Percentiles rank a stretch among this genome's conserved stretches.
These are phyloP conservation scores for Gossypium raimondii DNA, from an alignment of 345 rosid genomes.

Conservation along the genomic window DNA sequence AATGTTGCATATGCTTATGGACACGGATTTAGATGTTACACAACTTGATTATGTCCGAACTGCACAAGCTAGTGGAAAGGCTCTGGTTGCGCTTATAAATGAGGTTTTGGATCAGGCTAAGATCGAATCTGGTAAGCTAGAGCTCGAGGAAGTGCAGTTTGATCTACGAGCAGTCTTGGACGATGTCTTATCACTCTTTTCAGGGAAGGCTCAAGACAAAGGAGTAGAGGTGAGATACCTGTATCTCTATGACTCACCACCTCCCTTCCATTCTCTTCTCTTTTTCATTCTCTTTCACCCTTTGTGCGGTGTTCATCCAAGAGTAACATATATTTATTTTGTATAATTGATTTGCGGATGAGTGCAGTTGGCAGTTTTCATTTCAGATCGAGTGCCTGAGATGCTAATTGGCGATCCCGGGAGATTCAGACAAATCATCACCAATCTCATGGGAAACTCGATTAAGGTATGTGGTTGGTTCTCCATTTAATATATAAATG, in stretches of 20 bases:
- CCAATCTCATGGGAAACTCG: conserved; percentile 93
- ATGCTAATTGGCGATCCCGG: conserved; percentile 86
- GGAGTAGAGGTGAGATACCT: conserved; percentile 70
- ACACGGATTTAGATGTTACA: conserved; percentile 79
- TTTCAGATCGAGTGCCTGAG: conserved; percentile 82
- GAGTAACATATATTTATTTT: background rate
- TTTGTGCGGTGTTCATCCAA: background rate
- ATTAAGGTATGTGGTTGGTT: conserved; percentile 53
- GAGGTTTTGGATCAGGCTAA: conserved; percentile 97
- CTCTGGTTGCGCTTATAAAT: conserved; percentile 81
- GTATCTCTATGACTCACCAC: background rate
- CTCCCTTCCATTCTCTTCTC: background rate
- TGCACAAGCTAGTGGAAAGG: conserved; percentile 92
- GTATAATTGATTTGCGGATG: conserved; percentile 18
- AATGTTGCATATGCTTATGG: conserved; percentile 89
- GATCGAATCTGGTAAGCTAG: conserved; percentile 94
- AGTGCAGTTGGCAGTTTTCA: conserved; percentile 80
- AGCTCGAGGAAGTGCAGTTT: conserved; percentile 83
- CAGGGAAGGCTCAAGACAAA: conserved; percentile 81
- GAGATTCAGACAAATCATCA: conserved; percentile 89
- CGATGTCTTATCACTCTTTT: conserved; percentile 90
- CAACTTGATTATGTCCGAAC: conserved; percentile 91
- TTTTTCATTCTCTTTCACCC: background rate
- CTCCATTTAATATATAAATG: background rate
- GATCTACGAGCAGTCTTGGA: conserved; percentile 76